phyloP scores from a whole-genome alignment of 768 basidiomycete species.

The Calocybe indica region DNA sequence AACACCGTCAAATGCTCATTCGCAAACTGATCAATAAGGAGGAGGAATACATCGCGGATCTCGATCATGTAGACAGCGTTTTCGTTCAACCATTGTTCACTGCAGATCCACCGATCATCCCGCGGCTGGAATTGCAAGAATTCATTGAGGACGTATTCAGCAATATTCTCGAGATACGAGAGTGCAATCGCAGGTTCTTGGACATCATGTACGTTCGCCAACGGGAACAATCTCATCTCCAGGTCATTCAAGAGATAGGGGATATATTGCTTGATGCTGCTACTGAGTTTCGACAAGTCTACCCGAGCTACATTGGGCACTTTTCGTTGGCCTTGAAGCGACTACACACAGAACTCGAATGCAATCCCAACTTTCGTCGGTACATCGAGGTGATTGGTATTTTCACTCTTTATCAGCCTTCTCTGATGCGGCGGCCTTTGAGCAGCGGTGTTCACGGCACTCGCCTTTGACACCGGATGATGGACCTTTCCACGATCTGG shows the following conservation, averaged over 20 bases:
- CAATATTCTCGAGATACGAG: conserved; percentile 79
- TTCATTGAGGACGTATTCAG: conserved; percentile 88
- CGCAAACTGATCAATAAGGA: conserved; percentile 88
- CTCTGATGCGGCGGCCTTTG: neutral
- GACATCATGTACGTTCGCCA: conserved; percentile 84
- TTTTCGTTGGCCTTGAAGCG: conserved; percentile 82
- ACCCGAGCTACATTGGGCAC: conserved; percentile 83
- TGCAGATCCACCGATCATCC: conserved; percentile 39
- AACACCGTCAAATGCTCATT: conserved; percentile 84
- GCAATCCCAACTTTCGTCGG: conserved; percentile 74
- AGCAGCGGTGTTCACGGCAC: conserved; percentile 36
- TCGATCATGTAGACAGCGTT: conserved; percentile 76
- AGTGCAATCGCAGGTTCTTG: conserved; percentile 74
- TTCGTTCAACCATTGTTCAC: conserved; percentile 42
- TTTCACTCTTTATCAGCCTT: neutral
- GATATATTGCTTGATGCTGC: conserved; percentile 87
- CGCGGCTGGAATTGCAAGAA: conserved; percentile 53
- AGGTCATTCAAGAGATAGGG: conserved; percentile 79
- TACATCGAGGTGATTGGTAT: conserved; percentile 70
- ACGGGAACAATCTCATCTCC: conserved; percentile 59
- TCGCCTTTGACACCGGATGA: conserved; percentile 33
- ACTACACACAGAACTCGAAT: conserved; percentile 80
- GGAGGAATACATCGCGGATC: conserved; percentile 83
- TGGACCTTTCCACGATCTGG: conserved; percentile 53
- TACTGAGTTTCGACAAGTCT: conserved; percentile 79